Evolutionary conservation across 495 filamentous ascomycete genomes (phyloP), one percentile per base, ranked within the genome.

Genomic region (Lasiosphaeria ovina): DNA sequence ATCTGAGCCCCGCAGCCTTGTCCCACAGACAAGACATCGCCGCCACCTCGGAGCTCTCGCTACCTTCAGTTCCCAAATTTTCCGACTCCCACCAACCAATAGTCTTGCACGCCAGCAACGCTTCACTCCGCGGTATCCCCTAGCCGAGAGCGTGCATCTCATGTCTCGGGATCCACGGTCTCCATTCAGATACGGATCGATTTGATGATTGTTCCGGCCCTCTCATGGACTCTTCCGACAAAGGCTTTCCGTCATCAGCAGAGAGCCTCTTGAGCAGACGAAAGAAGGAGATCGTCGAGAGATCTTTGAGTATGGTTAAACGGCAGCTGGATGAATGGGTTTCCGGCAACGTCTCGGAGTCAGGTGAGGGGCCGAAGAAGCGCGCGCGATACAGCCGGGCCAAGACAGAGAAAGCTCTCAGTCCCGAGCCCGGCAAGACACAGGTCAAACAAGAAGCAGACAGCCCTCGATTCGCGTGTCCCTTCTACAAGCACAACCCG

Each of bases 401-500:
- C 55, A 60, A 17, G 58, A 53, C 35, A 44, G 51, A 10, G 34
- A 47, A 14, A 1, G 44, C 12, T 47, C 5, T 14, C 11, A 14
- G 8, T 3, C 32, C 9, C 32, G 50, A 38, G 10, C 44, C 24
- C 32, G 57, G 24, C 52, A 62, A 35, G 32, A 65, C 68, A 61
- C 71, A 70, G 62, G 59, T 60, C 17, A 48, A 40, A 10, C 59
- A 60, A 31, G 57, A 44, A 7, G 55, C 60, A 55, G 50, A n/a
- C 10, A 40, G 53, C 48, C 36, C 6, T 14, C 55, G 31, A 69
- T 71, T 76, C 35, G 77, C 77, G 10, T 80, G 77, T 45, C 77
- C 77, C 3, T 80, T 74, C 62, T 73, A 62, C 58, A 74, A 75
- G 55, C 70, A 79, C 44, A 66, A 77, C 31, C 73, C 73, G 35